These are phyloP conservation scores for Penicillium thymicola DNA, from an alignment of 2,329 filamentous ascomycete species.

Conservation along the genomic window DNA sequence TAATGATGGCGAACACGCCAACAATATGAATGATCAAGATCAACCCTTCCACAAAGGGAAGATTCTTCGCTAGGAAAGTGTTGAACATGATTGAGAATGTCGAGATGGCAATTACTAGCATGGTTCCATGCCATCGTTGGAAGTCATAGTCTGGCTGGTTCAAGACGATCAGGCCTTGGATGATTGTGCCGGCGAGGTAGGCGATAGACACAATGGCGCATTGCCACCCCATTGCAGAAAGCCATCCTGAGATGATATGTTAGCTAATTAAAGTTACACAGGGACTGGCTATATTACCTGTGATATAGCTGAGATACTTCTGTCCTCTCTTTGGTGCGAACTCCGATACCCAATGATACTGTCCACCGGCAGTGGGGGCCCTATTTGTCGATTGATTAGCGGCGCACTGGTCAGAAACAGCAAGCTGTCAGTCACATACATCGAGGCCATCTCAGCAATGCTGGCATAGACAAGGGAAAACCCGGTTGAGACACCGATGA, in stretches of 20 bases:
- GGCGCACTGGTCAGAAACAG: no score
- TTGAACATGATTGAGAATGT: conserved; percentile 43
- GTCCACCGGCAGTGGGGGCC: conserved; percentile 42
- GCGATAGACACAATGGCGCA: conserved; percentile 44
- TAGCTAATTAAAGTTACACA: not conserved
- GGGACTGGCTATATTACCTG: conserved; percentile 27
- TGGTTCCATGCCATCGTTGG: conserved; percentile 45
- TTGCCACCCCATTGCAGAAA: conserved; percentile 46
- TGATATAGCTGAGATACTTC: conserved; percentile 47
- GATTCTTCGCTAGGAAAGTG: conserved; percentile 39
- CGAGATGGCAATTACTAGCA: conserved; percentile 43
- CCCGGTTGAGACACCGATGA: conserved; percentile 31
- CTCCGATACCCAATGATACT: conserved; percentile 34
- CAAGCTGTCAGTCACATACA: conserved; percentile 26
- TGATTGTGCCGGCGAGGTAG: conserved; percentile 45
- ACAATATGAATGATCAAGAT: conserved; percentile 44
- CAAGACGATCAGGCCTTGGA: conserved; percentile 47
- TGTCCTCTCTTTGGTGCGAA: conserved; percentile 44
- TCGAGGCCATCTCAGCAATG: conserved; percentile 45
- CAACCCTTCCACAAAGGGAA: conserved; percentile 40
- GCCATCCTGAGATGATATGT: conserved; percentile 35
- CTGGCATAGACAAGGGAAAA: conserved; percentile 37
- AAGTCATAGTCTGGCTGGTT: conserved; percentile 43
- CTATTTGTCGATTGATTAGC: conserved; percentile 17
- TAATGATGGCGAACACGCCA: conserved; percentile 44